Evolutionary conservation across 2,329 filamentous ascomycete genomes (phyloP).

Genomic region (Nigrospora oryzae): DNA sequence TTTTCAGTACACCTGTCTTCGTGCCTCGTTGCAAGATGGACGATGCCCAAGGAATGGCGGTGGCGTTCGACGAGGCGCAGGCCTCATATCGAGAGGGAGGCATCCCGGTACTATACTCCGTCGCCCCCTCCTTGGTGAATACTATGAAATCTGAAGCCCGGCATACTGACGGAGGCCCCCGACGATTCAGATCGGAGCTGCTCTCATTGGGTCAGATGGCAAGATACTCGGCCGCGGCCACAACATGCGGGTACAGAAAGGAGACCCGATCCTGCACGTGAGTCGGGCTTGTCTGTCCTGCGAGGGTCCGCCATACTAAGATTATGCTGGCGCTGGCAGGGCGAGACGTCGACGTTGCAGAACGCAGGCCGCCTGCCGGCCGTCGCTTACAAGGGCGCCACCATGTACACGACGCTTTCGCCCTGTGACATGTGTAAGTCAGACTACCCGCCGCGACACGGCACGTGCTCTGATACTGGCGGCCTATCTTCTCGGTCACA

Average conservation of each 20-base stretch:
- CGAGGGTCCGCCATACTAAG: neutral
- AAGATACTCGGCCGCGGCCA: constrained; percentile 63
- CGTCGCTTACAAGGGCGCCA: constrained; percentile 59
- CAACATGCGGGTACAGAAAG: constrained; percentile 68
- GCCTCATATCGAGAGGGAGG: constrained; percentile 36
- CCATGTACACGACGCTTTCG: constrained; percentile 77
- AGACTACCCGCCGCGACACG: too few species aligned
- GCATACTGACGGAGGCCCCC: too few species aligned
- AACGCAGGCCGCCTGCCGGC: constrained; percentile 65
- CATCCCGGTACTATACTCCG: constrained; percentile 27
- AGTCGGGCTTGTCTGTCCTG: constrained; percentile 14
- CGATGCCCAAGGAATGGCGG: constrained; percentile 30
- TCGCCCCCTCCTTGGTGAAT: too few species aligned
- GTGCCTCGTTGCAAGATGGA: constrained; percentile 19
- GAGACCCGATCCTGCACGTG: constrained; percentile 64
- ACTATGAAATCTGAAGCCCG: too few species aligned
- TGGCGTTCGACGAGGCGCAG: constrained; percentile 38
- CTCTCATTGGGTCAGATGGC: constrained; percentile 59
- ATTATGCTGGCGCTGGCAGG: constrained; percentile 32
- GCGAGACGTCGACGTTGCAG: constrained; percentile 68
- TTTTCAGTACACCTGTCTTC: too few species aligned
- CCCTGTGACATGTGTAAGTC: constrained; percentile 68
- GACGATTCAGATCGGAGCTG: constrained; percentile 38
- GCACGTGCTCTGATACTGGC: too few species aligned
- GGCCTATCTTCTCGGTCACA: neutral